Base-by-base conservation (phyloP, 2,329 filamentous ascomycete species). In the Aspergillus pseudoglaucus region DNA sequence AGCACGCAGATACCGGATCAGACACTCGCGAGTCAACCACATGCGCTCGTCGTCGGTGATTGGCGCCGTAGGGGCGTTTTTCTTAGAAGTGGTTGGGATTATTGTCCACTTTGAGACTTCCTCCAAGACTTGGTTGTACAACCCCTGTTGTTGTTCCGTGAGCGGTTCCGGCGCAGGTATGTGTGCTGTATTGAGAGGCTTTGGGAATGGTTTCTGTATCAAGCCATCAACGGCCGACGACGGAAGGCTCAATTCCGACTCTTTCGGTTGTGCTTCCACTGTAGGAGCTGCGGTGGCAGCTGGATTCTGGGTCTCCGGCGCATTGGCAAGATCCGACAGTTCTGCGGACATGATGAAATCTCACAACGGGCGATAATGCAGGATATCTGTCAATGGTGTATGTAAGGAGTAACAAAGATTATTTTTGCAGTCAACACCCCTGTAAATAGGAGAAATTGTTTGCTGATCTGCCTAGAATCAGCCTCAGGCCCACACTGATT, bases 21-120 rank as follows among this genome's bases (percentile, higher is more conserved):
- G 78, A 65, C 91, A 97, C 67, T 98, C 93, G 55, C 84, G 82
- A 10, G 90, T 95, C 57, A 98, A 79, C 83, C 89, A 98, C 73
- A 93, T 82, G 62, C 82, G 85, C 71, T 98, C 93, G 44, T 76
- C 73, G 49, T 95, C 89, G 44, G 82, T 83, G 49, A 97, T 72
- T 2, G 88, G 82, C 2, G 81, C 77, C 52, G 74, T 73, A 8
- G 76, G 68, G 9, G 79, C 72, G 47, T 73, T 74, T 53, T 80
- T 84, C 46, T 80, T 79, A 6, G 77, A 75, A 17, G 82, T 81
- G 37, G 80, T 80, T 30, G 82, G 82, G 22, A 95, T 71, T 8
- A 83, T 81, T 10, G 79, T 81, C 86, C 90, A 94, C 58, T 74
- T 72, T 54, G 80, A 83, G 40, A 83, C 88, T 46, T 80, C 78